These are phyloP conservation scores for Candida loeiensis DNA, from an alignment of 805 yeast species.

Conservation along the genomic window DNA sequence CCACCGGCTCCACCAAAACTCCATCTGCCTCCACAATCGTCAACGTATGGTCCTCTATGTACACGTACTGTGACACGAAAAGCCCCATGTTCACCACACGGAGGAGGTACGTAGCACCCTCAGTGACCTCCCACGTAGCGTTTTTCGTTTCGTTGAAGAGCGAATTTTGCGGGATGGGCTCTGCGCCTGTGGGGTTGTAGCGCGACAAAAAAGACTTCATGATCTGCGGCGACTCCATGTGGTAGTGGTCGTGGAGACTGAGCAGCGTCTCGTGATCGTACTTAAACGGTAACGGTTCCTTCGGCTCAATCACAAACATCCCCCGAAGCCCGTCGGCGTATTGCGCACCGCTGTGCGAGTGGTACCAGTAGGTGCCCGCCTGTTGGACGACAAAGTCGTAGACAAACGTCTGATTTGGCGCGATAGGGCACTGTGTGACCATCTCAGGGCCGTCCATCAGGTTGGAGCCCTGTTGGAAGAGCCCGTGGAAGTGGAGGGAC, in stretches of 20 bases:
- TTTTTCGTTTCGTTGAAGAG: constrained; percentile 65
- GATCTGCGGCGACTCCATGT: constrained; percentile 47
- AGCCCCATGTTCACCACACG: constrained; percentile 66
- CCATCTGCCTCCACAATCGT: constrained; percentile 45
- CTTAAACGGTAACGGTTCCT: constrained; percentile 45
- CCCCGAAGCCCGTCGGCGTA: constrained; percentile 79
- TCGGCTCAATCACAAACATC: constrained; percentile 54
- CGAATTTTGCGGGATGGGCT: constrained; percentile 69
- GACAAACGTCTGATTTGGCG: constrained; percentile 35
- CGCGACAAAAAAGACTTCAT: constrained; percentile 50
- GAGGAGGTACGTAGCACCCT: constrained; percentile 59
- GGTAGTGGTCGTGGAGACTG: constrained; percentile 63
- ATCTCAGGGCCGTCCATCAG: constrained; percentile 46
- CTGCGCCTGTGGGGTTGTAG: constrained; percentile 82
- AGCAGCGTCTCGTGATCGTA: constrained; percentile 62
- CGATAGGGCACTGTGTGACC: constrained; percentile 46
- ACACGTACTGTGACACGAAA: constrained; percentile 60
- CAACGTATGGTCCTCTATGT: constrained; percentile 40
- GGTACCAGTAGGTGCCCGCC: constrained; percentile 60
- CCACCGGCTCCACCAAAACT: constrained; percentile 55
- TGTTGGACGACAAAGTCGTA: constrained; percentile 41
- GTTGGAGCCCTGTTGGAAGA: constrained; percentile 35
- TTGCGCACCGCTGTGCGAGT: constrained; percentile 73
- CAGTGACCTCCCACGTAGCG: constrained; percentile 51
- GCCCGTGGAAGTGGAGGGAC: constrained; percentile 45